Percentiles rank a stretch among this genome's conserved stretches.
Conservation (phyloP, 768 basidiomycete species). For the Ephemerocybe angulata region DNA sequence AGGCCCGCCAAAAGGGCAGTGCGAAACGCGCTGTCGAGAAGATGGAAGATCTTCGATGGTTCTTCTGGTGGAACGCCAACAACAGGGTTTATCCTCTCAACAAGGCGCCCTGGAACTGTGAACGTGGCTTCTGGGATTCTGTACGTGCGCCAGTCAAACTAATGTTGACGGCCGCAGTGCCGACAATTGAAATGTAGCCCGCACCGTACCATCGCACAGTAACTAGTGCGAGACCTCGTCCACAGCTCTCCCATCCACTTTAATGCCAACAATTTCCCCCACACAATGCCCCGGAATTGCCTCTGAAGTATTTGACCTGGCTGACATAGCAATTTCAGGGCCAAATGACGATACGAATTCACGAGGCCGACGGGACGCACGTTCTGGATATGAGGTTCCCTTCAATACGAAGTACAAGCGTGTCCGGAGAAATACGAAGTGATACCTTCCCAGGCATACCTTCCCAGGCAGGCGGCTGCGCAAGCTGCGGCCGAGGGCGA, state of each 20-base stretch:
- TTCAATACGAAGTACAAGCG: slow-evolving; percentile 99
- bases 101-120: slow-evolving; percentile 14
- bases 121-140: slow-evolving; percentile 10
- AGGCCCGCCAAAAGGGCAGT: slow-evolving; percentile 18
- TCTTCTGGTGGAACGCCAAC: too few relatives aligned
- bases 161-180: slow-evolving; percentile 14
- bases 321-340: slow-evolving; percentile 47
- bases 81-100: slow-evolving; percentile 16
- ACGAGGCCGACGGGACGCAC: slow-evolving; percentile 98
- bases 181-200: slow-evolving; percentile 16
- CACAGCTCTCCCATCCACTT: slow-evolving; percentile 8
- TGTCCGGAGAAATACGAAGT: slow-evolving; percentile 89
- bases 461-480: slow-evolving; percentile 87
- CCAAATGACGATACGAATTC: slow-evolving; percentile 97
- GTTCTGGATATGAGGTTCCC: slow-evolving; percentile 96
- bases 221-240: slow-evolving; percentile 8
- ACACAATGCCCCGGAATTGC: slow-evolving; percentile 14
- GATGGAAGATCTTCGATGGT: slow-evolving; percentile 14
- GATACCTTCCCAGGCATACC: too few relatives aligned
- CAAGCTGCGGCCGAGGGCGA: slow-evolving; percentile 93
- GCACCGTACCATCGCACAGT: slow-evolving; percentile 11
- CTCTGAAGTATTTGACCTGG: neutral
- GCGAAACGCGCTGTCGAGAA: slow-evolving; percentile 21
- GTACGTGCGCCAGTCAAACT: slow-evolving; percentile 20
- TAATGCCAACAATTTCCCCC: slow-evolving; percentile 13